Evolutionary conservation across 768 basidiomycete species (phyloP).

Genomic region (Termitomyces sp.): DNA sequence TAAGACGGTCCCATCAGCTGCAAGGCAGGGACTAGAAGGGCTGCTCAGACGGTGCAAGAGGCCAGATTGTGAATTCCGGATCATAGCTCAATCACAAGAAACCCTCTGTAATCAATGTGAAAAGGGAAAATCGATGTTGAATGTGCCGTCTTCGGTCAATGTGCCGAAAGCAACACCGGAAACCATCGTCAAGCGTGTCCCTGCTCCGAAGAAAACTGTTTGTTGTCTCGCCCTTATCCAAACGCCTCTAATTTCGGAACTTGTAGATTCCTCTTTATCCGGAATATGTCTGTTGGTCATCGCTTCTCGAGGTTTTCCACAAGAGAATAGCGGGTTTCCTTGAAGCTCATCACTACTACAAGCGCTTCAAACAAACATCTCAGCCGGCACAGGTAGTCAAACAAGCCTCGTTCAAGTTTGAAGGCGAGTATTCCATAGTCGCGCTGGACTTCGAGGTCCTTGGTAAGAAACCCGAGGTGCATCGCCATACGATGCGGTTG

Average conservation of each 20-base stretch:
- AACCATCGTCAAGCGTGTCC: neutral
- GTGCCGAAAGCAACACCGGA: neutral
- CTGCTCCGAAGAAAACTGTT: slow-evolving; percentile 1
- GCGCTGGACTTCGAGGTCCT: slow-evolving; percentile 32
- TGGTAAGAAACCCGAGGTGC: slow-evolving; percentile 23
- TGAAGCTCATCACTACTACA: slow-evolving; percentile 28
- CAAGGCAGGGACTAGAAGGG: neutral
- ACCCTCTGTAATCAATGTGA: slow-evolving; percentile 23
- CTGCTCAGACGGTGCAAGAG: slow-evolving; percentile 14
- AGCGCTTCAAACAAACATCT: slow-evolving; percentile 18
- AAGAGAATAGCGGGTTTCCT: slow-evolving; percentile 24
- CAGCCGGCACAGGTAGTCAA: neutral
- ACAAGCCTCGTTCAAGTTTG: slow-evolving; percentile 35
- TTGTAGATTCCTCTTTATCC: slow-evolving; percentile 25
- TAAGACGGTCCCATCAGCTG: slow-evolving; percentile 6
- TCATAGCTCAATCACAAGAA: slow-evolving; percentile 9
- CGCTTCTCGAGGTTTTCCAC: slow-evolving; percentile 22
- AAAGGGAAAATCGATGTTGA: slow-evolving; percentile 6
- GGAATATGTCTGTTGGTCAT: slow-evolving; percentile 25
- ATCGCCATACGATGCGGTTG: slow-evolving; percentile 21
- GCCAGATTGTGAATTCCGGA: slow-evolving; percentile 18
- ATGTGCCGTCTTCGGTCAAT: too few species aligned
- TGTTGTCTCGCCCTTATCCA: neutral
- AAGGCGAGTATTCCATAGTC: slow-evolving; percentile 46
- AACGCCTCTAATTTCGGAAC: slow-evolving; percentile 5